phyloP scores from a whole-genome alignment of 2,329 filamentous ascomycete genomes.

The Acrocalymma vagum region DNA sequence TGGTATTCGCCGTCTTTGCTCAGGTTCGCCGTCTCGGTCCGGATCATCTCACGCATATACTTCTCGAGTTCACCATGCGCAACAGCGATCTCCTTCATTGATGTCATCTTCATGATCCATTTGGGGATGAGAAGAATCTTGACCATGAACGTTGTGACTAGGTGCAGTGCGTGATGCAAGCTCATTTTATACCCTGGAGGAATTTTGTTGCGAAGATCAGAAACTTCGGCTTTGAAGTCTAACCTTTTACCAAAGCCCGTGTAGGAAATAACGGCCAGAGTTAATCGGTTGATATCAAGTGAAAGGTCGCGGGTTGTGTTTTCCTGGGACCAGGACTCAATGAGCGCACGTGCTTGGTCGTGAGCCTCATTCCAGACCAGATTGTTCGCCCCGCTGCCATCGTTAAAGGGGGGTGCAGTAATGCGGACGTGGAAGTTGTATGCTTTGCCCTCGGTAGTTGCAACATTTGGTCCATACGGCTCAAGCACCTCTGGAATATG shows the following conservation, averaged over 20 bases:
- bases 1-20: neutral
- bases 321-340: neutral
- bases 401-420: slow-evolving; percentile 3
- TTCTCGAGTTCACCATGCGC: slow-evolving; percentile 1
- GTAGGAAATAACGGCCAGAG: slow-evolving; percentile 6
- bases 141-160: neutral
- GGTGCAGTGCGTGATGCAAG: neutral
- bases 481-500: slow-evolving; percentile 3
- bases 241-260: slow-evolving; percentile 2
- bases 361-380: slow-evolving; percentile 6
- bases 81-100: neutral
- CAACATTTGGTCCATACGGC: slow-evolving; percentile 9
- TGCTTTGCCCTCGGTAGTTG: slow-evolving; percentile 1
- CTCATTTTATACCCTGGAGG: neutral
- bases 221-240: neutral
- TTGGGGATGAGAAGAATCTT: neutral
- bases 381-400: neutral
- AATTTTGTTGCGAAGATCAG: neutral
- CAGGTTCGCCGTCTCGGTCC: neutral
- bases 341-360: neutral
- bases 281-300: neutral
- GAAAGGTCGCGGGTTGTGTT: neutral
- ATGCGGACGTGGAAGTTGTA: slow-evolving; percentile 6
- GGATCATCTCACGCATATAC: slow-evolving; percentile 4
- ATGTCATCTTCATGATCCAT: slow-evolving; percentile 1